phyloP scores from a whole-genome alignment of 192 early-diverging fungal genomes.

The Coemansia sp. region DNA sequence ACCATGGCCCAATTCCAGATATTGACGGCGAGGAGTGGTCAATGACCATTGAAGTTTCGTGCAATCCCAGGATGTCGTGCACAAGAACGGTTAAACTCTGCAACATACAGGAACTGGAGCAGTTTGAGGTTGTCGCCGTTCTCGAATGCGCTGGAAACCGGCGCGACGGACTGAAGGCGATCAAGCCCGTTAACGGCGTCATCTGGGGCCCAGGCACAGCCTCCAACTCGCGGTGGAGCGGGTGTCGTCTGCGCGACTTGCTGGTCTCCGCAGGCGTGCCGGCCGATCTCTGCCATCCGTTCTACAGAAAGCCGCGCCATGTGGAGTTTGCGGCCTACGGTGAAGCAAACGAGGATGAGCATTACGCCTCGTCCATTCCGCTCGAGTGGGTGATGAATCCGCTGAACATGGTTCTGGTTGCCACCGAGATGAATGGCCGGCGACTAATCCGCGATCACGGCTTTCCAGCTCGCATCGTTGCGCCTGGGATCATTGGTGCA shows the following conservation, averaged over 20 bases:
- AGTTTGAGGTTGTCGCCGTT: slow-evolving; percentile 62
- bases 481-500: slow-evolving; percentile 88
- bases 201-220: slow-evolving; percentile 80
- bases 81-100: slow-evolving; percentile 48
- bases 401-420: slow-evolving; percentile 70
- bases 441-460: slow-evolving; percentile 80
- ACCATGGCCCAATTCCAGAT: slow-evolving; percentile 86
- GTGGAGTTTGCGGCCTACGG: slow-evolving; percentile 68
- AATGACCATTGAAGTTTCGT: slow-evolving; percentile 60
- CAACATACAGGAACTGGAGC: slow-evolving; percentile 59
- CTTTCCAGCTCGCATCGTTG: slow-evolving; percentile 80
- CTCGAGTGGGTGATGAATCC: slow-evolving; percentile 67
- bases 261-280: slow-evolving; percentile 64
- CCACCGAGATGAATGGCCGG: slow-evolving; percentile 78
- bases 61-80: slow-evolving; percentile 10
- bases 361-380: slow-evolving; percentile 78
- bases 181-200: slow-evolving; percentile 77
- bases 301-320: slow-evolving; percentile 55
- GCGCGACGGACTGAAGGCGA: slow-evolving; percentile 73
- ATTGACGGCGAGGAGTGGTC: slow-evolving; percentile 59
- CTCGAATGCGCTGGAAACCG: slow-evolving; percentile 88
- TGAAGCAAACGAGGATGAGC: slow-evolving; percentile 65
- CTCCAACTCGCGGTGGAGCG: slow-evolving; percentile 76
- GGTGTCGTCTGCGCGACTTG: slow-evolving; percentile 75
- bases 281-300: slow-evolving; percentile 48